These are phyloP conservation scores for Silene noctiflora DNA, from an alignment of 179 eudicot species.

Conservation along the genomic window DNA sequence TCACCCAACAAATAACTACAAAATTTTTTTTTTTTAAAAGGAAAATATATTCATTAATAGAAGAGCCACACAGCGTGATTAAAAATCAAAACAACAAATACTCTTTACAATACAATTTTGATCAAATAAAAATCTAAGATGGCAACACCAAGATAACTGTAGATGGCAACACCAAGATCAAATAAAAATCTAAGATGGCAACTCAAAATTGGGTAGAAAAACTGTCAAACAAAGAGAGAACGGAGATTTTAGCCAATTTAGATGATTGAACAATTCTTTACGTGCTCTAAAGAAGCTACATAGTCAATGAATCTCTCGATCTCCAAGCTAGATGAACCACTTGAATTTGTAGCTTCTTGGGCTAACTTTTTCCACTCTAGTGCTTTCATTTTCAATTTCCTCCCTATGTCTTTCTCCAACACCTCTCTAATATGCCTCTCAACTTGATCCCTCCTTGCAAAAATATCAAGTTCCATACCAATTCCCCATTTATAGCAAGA, in stretches of 20 bases:
- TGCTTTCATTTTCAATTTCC: neutral
- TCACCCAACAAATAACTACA: too few relatives aligned
- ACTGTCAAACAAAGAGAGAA: too few relatives aligned
- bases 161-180: too few relatives aligned
- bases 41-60: too few relatives aligned
- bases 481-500: constrained; percentile 4
- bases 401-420: neutral
- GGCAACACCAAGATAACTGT: too few relatives aligned
- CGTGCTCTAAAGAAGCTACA: neutral
- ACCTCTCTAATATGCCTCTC: constrained; percentile 1
- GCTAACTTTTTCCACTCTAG: neutral
- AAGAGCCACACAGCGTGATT: too few relatives aligned
- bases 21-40: too few relatives aligned
- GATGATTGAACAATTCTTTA: neutral
- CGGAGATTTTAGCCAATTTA: neutral
- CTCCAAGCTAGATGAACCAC: neutral
- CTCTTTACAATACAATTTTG: too few relatives aligned
- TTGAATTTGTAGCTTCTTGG: neutral
- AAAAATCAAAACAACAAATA: too few relatives aligned
- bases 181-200: too few relatives aligned
- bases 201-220: too few relatives aligned
- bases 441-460: neutral
- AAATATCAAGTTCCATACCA: neutral
- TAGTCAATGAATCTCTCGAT: neutral
- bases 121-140: too few relatives aligned